Base-by-base conservation (phyloP, 345 rosid genomes). In the Atalantia buxifolia region DNA sequence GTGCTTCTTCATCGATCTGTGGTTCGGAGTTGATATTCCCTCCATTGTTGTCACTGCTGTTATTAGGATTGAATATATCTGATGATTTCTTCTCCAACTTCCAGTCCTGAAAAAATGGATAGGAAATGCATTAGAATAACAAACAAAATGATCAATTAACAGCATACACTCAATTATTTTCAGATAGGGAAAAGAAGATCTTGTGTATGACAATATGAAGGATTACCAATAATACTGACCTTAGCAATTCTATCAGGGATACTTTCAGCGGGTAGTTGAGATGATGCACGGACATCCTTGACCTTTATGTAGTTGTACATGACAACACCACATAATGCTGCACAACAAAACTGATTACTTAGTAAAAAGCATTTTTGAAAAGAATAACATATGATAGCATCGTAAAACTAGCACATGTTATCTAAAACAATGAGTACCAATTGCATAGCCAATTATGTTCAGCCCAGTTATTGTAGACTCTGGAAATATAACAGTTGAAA, bases 81-180 rank as follows among this genome's bases (percentile, higher is more conserved):
- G 97, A 93, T 36, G 98, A 94, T 84, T 92, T 97, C 93, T 95
- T 95, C 85, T 92, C 98, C 85, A 92, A 72, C 85, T 92, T 97
- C 93, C 93, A 91, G 27, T 97, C 98, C 99, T 94, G 89, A 42
- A 79, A 33, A 33, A 45, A 63, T 24, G 33, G 61, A 33, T 25
- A 22, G 7, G 31, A 40, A 62, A 31, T 9, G 9, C 68, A 75
- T 28, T 16, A 59, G 57, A 78, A n/a, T 2, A 33, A 36, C 45
- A 61, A 56, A 27, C 22, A 53, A 53, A 16, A 18, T 14, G 36
- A 45, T 22, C 9, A 10, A 28, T n/a, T 33, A 22, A 57, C 33
- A 53, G 38, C 64, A 18, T 13, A 7, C 9, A 45, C 28, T 4
- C 30, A 2, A 25, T 30, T 38, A 30, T n/a, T 10, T 31, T 30